A percentile compares a stretch with the other conserved stretches of the same genome.
phyloP scores from a whole-genome alignment of 2,329 filamentous ascomycete genomes.

The Domatiomyces catenatus region DNA sequence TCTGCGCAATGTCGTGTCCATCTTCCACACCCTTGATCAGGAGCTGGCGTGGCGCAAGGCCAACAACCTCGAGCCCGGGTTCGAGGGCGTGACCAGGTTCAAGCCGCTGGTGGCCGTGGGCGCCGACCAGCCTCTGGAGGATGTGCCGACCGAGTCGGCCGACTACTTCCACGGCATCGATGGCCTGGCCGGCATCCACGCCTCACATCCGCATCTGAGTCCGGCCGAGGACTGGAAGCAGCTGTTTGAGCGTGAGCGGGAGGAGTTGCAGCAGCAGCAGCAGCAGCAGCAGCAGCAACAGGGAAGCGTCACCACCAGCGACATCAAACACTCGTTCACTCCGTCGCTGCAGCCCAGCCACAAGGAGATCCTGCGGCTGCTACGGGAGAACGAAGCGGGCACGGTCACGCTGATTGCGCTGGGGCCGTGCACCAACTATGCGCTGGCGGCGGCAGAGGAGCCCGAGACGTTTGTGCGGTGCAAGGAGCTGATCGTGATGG shows the following conservation, averaged over 20 bases:
- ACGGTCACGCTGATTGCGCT: slow-evolving; percentile 83
- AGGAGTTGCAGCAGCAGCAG: slow-evolving; percentile 32
- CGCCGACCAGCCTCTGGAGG: slow-evolving; percentile 69
- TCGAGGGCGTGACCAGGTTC: slow-evolving; percentile 52
- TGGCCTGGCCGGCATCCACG: slow-evolving; percentile 61
- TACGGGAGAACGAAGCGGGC: slow-evolving; percentile 64
- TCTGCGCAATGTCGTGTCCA: slow-evolving; percentile 69
- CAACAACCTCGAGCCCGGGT: slow-evolving; percentile 53
- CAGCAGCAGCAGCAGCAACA: slow-evolving; percentile 23
- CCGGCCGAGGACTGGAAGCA: slow-evolving; percentile 60
- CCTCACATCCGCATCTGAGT: slow-evolving; percentile 52
- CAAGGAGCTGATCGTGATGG: slow-evolving; percentile 92
- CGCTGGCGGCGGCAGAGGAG: slow-evolving; percentile 73
- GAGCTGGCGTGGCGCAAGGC: slow-evolving; percentile 70
- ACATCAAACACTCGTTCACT: slow-evolving; percentile 46
- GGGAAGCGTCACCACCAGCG: slow-evolving; percentile 3
- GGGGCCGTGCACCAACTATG: slow-evolving; percentile 86
- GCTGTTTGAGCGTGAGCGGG: slow-evolving; percentile 41
- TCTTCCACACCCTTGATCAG: slow-evolving; percentile 84
- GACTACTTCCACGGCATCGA: slow-evolving; percentile 78
- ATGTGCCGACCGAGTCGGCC: slow-evolving; percentile 55
- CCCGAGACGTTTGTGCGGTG: slow-evolving; percentile 75
- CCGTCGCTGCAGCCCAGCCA: slow-evolving; percentile 61
- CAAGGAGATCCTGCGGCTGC: slow-evolving; percentile 74
- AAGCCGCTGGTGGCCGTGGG: slow-evolving; percentile 81